phyloP scores from a whole-genome alignment of 257 asterid species.

The Solanum microdontum region DNA sequence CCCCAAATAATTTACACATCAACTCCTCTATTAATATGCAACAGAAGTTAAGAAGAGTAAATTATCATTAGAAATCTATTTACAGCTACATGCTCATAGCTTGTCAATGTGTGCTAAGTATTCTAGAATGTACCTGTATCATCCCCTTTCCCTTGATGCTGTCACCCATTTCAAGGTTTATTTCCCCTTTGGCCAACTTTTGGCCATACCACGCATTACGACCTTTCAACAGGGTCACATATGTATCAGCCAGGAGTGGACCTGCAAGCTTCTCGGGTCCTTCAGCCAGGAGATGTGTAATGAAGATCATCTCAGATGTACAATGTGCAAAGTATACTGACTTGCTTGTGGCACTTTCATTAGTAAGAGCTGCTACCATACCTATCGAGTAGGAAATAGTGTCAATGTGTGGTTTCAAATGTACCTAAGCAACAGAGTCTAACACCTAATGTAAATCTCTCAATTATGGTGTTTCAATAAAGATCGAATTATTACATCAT shows the following conservation, averaged over 20 bases:
- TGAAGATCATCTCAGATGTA: slow-evolving; percentile 85
- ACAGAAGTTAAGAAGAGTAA: not conserved
- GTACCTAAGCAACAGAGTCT: not conserved
- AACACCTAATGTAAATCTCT: not conserved
- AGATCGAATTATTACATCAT: not conserved
- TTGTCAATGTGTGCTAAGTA: not conserved
- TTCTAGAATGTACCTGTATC: slow-evolving; percentile 49
- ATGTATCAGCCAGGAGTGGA: slow-evolving; percentile 81
- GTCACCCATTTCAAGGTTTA: slow-evolving; percentile 75
- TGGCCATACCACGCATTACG: slow-evolving; percentile 92
- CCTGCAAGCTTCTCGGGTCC: slow-evolving; percentile 93
- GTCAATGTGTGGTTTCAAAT: not conserved
- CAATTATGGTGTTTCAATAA: not conserved
- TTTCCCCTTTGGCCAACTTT: slow-evolving; percentile 69
- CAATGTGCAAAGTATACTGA: slow-evolving; percentile 90
- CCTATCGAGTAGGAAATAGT: slow-evolving; percentile 24
- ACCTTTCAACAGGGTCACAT: slow-evolving; percentile 75
- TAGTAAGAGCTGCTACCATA: slow-evolving; percentile 85
- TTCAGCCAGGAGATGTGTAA: slow-evolving; percentile 69
- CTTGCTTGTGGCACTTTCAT: slow-evolving; percentile 91
- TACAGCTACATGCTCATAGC: not conserved
- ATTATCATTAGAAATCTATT: not conserved
- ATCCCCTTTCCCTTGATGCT: slow-evolving; percentile 91
- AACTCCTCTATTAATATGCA: not conserved
- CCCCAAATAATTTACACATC: not conserved